Percentiles rank a stretch among this genome's conserved stretches.
Evolutionary conservation across 176 grass and related monocot species (phyloP).

Genomic region (Pontederia crassipes): DNA sequence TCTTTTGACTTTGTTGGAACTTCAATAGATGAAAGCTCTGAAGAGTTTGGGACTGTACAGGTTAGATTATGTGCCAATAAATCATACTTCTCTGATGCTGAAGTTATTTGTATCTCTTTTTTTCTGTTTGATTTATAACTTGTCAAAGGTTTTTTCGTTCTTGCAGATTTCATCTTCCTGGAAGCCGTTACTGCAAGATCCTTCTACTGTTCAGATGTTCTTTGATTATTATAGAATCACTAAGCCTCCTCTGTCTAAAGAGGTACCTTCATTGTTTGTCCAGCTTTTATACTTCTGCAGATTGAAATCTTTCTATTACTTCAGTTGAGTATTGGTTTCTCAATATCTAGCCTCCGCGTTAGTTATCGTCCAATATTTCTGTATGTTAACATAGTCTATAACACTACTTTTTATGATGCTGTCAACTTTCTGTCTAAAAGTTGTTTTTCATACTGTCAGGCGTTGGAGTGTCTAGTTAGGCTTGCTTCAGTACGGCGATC

Average conservation of each 20-base stretch:
- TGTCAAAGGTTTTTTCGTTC: conserved; percentile 15
- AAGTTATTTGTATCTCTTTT: background rate
- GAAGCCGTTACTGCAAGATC: conserved; percentile 86
- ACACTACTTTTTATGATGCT: background rate
- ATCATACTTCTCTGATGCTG: too few species aligned
- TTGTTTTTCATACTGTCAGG: conserved; percentile 27
- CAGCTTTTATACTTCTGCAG: too few species aligned
- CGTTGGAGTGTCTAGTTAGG: conserved; percentile 94
- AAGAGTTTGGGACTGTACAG: conserved; percentile 98
- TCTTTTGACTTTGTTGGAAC: conserved; percentile 98
- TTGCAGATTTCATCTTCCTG: conserved; percentile 88
- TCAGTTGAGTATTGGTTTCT: too few species aligned
- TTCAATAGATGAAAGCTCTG: conserved; percentile 97
- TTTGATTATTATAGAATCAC: conserved; percentile 93
- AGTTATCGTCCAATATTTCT: background rate
- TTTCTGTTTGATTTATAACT: background rate
- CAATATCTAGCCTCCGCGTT: too few species aligned
- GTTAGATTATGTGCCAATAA: conserved; percentile 13
- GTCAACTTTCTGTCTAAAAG: background rate
- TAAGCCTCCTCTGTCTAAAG: conserved; percentile 74
- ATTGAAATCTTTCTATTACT: too few species aligned
- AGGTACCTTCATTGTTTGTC: conserved; percentile 32
- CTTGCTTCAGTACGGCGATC: conserved; percentile 93
- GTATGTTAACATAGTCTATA: background rate
- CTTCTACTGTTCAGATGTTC: conserved; percentile 89